A percentile compares a stretch with the other conserved stretches of the same genome.
Conservation (phyloP, 2,329 filamentous ascomycete species). For the Neophaeococcomyces aloes region DNA sequence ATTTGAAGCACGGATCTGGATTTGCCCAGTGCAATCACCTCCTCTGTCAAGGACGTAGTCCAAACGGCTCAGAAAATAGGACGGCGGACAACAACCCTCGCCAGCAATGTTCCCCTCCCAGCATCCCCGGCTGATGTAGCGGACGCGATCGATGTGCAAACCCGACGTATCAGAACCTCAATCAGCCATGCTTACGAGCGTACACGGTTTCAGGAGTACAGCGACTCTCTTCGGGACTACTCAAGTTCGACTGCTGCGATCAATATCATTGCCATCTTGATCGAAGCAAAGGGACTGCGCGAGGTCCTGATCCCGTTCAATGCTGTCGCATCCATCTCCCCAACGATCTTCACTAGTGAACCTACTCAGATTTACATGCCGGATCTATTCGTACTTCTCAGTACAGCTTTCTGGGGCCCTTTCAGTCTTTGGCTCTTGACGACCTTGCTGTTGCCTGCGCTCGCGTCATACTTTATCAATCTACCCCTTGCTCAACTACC, state of each 20-base stretch:
- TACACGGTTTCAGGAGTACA: constrained; percentile 55
- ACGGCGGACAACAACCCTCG: constrained; percentile 31
- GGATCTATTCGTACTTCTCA: constrained; percentile 69
- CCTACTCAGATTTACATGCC: constrained; percentile 59
- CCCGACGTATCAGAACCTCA: constrained; percentile 44
- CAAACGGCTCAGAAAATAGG: constrained; percentile 32
- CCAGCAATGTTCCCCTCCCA: constrained; percentile 58
- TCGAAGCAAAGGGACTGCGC: constrained; percentile 63
- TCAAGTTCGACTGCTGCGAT: constrained; percentile 65
- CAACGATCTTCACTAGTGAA: constrained; percentile 44
- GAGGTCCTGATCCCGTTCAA: constrained; percentile 61
- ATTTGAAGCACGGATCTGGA: constrained; percentile 15
- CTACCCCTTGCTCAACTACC: constrained; percentile 47
- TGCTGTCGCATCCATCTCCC: constrained; percentile 58
- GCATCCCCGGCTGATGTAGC: constrained; percentile 71
- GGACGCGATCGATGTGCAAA: constrained; percentile 60
- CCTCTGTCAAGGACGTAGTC: constrained; percentile 16
- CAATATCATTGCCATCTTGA: constrained; percentile 54
- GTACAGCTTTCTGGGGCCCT: constrained; percentile 72
- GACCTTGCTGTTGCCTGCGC: constrained; percentile 56
- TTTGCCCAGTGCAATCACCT: constrained; percentile 9
- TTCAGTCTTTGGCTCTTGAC: constrained; percentile 67
- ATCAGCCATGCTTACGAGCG: constrained; percentile 52
- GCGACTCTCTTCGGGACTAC: constrained; percentile 55
- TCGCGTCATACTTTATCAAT: constrained; percentile 85